A percentile compares a stretch with the other conserved stretches of the same genome.
These are phyloP conservation scores for Ceratocystis alfenasii DNA, from an alignment of 2,329 filamentous ascomycete species.

Conservation along the genomic window DNA sequence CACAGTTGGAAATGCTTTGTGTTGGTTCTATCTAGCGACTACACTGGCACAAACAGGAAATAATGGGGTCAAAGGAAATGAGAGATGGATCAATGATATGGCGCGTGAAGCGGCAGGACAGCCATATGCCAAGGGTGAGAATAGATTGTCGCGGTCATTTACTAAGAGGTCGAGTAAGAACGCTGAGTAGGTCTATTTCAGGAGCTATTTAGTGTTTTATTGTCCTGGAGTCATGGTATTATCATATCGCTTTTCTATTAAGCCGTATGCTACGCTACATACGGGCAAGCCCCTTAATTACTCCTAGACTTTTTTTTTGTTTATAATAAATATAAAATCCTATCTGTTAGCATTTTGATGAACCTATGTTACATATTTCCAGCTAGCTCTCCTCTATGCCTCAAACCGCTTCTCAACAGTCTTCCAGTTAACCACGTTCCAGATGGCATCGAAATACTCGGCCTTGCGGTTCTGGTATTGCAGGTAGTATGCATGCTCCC, in stretches of 20 bases:
- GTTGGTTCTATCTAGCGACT: conserved; percentile 66
- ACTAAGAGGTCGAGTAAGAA: conserved; percentile 26
- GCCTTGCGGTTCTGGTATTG: conserved; percentile 97
- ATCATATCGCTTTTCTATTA: too few species aligned
- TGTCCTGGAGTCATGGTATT: too few species aligned
- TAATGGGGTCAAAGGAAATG: conserved; percentile 44
- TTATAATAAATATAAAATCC: too few species aligned
- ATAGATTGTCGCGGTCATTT: conserved; percentile 43
- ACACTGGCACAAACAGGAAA: conserved; percentile 46
- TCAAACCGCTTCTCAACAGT: conserved; percentile 66
- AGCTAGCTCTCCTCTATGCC: conserved; percentile 28
- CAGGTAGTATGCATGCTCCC: conserved; percentile 93
- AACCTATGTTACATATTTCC: neutral
- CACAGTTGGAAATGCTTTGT: conserved; percentile 65
- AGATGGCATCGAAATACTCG: conserved; percentile 86
- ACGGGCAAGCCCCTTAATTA: too few species aligned
- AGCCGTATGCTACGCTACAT: too few species aligned
- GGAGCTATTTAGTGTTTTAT: too few species aligned
- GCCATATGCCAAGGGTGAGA: conserved; percentile 48
- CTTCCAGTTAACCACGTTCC: conserved; percentile 96
- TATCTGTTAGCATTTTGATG: neutral
- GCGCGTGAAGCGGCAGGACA: conserved; percentile 52
- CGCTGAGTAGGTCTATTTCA: too few species aligned
- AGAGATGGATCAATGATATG: conserved; percentile 62
- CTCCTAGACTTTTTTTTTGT: too few species aligned